These are phyloP conservation scores for Eucalyptus albens DNA, from an alignment of 345 rosid species.

Conservation along the genomic window DNA sequence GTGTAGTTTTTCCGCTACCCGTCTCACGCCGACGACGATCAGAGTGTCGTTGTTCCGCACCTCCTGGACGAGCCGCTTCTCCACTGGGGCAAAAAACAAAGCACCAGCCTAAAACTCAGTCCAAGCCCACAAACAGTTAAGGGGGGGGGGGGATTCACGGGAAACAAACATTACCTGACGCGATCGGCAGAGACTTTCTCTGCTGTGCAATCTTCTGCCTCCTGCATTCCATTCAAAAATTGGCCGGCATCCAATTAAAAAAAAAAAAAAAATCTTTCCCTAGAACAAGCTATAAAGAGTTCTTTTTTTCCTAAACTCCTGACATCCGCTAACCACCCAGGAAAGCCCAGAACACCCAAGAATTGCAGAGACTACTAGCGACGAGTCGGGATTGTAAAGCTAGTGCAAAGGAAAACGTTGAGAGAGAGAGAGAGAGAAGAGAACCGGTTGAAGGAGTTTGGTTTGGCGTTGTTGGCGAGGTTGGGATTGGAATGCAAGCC, in stretches of 20 bases:
- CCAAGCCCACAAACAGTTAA: not conserved
- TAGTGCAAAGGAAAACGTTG: not conserved
- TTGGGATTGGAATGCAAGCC: not conserved
- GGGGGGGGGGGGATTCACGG: not conserved
- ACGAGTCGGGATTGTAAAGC: not conserved
- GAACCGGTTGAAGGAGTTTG: slow-evolving; percentile 16
- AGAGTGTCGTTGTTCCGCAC: slow-evolving; percentile 42
- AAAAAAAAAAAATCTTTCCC: not conserved
- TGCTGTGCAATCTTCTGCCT: slow-evolving; percentile 41
- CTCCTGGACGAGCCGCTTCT: slow-evolving; percentile 66
- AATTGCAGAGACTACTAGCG: not conserved
- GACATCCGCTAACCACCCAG: not conserved
- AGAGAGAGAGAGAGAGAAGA: not conserved
- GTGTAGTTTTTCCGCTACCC: slow-evolving; percentile 96
- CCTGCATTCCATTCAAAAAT: slow-evolving; percentile 10
- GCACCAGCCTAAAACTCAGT: not conserved
- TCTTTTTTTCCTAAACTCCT: not conserved
- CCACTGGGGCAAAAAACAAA: slow-evolving; percentile 23
- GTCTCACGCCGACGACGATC: slow-evolving; percentile 95
- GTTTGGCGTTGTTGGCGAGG: not conserved
- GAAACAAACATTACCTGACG: slow-evolving; percentile 38
- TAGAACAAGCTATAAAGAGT: not conserved
- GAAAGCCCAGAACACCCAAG: not conserved
- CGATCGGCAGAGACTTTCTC: slow-evolving; percentile 78
- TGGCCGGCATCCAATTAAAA: not conserved